phyloP scores from a whole-genome alignment of 257 asterid species.

The Petunia axillaris region DNA sequence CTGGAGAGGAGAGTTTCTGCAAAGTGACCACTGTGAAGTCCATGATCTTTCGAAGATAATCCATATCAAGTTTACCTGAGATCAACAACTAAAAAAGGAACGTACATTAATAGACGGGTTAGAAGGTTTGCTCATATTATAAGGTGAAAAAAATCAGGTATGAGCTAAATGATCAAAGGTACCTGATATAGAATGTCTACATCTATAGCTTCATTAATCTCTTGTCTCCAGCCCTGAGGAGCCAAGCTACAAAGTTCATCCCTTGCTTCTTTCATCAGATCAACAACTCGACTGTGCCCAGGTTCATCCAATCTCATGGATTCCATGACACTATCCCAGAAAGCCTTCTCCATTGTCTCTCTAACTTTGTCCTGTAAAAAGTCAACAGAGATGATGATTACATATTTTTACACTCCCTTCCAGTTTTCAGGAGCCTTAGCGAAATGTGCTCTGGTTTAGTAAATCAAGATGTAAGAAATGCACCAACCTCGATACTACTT shows the following conservation, averaged over 20 bases:
- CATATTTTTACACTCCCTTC: background rate
- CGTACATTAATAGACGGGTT: background rate
- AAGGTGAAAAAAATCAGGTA: background rate
- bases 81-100: constrained; percentile 53
- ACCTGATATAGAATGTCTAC: constrained; percentile 83
- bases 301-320: constrained; percentile 69
- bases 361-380: constrained; percentile 60
- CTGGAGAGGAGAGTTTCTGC: constrained; percentile 87
- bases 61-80: constrained; percentile 66
- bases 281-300: constrained; percentile 65
- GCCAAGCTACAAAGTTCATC: constrained; percentile 79
- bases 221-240: constrained; percentile 85
- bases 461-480: constrained; percentile 8
- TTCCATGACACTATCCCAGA: constrained; percentile 90
- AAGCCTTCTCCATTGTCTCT: constrained; percentile 83
- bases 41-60: constrained; percentile 71
- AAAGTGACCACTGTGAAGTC: constrained; percentile 67
- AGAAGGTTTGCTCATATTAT: background rate
- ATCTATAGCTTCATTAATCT: constrained; percentile 73
- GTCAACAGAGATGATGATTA: background rate
- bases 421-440: background rate
- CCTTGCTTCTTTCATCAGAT: constrained; percentile 79
- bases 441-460: background rate
- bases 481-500: constrained; percentile 53
- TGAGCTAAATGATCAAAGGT: constrained; percentile 14